Evolutionary conservation across 1,139 yeast species (phyloP).

Genomic region (Geotrichum bryndzae): DNA sequence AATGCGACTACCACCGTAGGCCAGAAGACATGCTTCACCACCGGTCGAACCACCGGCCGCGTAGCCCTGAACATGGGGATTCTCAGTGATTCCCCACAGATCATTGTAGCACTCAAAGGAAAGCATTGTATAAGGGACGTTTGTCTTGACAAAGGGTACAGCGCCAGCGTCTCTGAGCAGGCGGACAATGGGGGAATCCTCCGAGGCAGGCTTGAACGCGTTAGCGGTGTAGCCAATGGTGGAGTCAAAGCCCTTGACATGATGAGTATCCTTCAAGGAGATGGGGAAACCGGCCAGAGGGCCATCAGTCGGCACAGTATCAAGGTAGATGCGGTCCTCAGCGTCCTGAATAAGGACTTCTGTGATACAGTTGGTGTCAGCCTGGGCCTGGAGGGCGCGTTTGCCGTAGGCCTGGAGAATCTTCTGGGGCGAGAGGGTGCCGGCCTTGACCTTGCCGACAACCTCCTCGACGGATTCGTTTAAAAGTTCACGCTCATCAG

Average conservation of each 20-base stretch:
- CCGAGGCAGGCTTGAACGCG: conserved; percentile 33
- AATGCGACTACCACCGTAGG: conserved; percentile 43
- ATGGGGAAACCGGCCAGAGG: conserved; percentile 68
- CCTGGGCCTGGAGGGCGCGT: conserved; percentile 36
- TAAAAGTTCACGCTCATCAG: conserved; percentile 30
- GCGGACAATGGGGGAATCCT: conserved; percentile 37
- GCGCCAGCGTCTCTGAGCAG: conserved; percentile 43
- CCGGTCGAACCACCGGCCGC: conserved; percentile 48
- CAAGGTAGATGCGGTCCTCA: conserved; percentile 24
- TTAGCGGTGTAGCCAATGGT: conserved; percentile 47
- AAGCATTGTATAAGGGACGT: conserved; percentile 45
- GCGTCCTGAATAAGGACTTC: conserved; percentile 38
- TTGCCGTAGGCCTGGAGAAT: conserved; percentile 39
- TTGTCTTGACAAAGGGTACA: conserved; percentile 44
- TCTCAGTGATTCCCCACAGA: conserved; percentile 42
- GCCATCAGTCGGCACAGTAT: conserved; percentile 34
- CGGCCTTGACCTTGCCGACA: conserved; percentile 31
- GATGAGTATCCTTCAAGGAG: conserved; percentile 49
- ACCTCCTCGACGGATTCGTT: conserved; percentile 29
- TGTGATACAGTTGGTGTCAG: conserved; percentile 35
- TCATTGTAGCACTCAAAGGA: conserved; percentile 43
- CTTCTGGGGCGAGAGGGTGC: conserved; percentile 31
- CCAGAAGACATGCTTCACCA: conserved; percentile 47
- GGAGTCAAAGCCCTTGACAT: conserved; percentile 47
- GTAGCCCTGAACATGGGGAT: conserved; percentile 39